Evolutionary conservation across 345 rosid genomes (phyloP).

Genomic region (Eucalyptus cloeziana): DNA sequence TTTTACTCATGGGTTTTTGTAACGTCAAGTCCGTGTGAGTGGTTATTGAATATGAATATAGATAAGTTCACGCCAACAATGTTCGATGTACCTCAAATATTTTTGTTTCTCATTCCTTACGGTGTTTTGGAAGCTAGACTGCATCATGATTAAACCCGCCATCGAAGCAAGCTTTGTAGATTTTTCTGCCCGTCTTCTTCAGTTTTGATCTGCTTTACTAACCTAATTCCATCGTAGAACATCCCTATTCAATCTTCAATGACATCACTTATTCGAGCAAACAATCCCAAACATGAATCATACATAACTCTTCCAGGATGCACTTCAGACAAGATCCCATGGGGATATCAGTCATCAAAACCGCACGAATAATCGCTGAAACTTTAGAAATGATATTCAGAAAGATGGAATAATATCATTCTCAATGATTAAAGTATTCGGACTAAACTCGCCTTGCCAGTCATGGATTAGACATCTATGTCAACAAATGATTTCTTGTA

Average conservation of each 20-base stretch:
- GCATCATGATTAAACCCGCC: neutral
- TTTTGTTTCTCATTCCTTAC: neutral
- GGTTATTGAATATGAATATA: neutral
- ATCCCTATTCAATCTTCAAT: neutral
- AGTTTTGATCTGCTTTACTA: neutral
- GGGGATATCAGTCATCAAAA: neutral
- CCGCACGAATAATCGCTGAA: neutral
- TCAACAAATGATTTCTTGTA: neutral
- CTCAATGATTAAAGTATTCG: neutral
- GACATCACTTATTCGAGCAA: neutral
- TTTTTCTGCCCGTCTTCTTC: neutral
- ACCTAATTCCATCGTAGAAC: neutral
- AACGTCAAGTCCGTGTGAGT: neutral
- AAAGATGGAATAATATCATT: neutral
- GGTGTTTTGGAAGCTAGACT: neutral
- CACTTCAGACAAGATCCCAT: neutral
- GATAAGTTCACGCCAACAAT: neutral
- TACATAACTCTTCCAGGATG: neutral
- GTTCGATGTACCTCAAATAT: neutral
- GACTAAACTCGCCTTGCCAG: neutral
- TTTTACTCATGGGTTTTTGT: neutral
- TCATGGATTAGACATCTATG: neutral
- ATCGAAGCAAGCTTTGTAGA: neutral
- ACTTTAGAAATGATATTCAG: neutral
- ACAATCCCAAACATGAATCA: neutral